These are phyloP conservation scores for Acanthamoeba healyi DNA, from an alignment of 208 protist species.

Conservation along the genomic window DNA sequence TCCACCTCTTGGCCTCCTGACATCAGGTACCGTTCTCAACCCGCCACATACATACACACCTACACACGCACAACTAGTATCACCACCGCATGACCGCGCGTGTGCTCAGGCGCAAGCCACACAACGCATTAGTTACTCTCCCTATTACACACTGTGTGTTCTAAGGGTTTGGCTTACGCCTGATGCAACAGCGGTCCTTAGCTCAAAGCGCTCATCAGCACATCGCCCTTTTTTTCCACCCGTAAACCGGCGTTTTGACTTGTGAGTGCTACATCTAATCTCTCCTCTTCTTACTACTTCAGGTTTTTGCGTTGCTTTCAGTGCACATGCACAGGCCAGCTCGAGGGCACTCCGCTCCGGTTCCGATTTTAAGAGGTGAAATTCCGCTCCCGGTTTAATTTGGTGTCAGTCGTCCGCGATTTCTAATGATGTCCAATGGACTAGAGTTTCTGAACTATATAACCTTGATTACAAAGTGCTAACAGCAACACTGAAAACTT, in stretches of 20 bases:
- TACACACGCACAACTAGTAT: not conserved
- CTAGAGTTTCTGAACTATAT: slow-evolving; percentile 57
- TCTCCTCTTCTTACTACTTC: not conserved
- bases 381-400: not conserved
- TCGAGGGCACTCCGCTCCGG: not conserved
- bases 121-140: slow-evolving; percentile 51
- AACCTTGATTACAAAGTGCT: not conserved
- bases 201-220: slow-evolving; percentile 25
- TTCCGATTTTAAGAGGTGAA: not conserved
- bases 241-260: slow-evolving; percentile 52
- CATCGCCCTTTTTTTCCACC: slow-evolving; percentile 40
- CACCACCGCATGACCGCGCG: not conserved
- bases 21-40: not conserved
- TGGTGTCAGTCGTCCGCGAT: not conserved
- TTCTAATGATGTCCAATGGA: slow-evolving; percentile 53
- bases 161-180: slow-evolving; percentile 25
- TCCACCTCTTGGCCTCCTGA: not conserved
- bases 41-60: not conserved
- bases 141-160: not conserved
- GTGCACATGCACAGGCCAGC: too few relatives aligned
- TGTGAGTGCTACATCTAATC: slow-evolving; percentile 27
- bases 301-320: too few relatives aligned
- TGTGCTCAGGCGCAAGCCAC: not conserved
- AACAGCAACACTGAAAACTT: slow-evolving; percentile 29
- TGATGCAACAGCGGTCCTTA: slow-evolving; percentile 25